Base-by-base conservation (phyloP, 139 green algal species). In the Spirogloea muscicola region DNA sequence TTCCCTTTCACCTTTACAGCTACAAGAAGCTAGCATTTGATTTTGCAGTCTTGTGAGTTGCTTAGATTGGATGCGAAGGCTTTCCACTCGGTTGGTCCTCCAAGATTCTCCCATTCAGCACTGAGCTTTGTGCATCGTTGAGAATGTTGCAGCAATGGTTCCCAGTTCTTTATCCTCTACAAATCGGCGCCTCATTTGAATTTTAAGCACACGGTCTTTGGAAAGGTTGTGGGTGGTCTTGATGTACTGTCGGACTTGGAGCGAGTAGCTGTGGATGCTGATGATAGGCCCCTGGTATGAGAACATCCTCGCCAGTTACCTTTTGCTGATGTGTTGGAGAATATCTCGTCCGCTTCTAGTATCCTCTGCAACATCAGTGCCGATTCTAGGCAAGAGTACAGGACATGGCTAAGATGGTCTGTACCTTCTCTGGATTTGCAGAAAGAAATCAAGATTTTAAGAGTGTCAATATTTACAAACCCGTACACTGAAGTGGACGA, bases 111-210 rank as follows among this genome's bases (percentile, higher is more conserved):
- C n/a, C n/a, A n/a, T n/a, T n/a, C n/a, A n/a, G n/a, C n/a, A n/a
- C n/a, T n/a, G n/a, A n/a, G n/a, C n/a, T n/a, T n/a, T n/a, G n/a
- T n/a, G n/a, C n/a, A n/a, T n/a, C n/a, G n/a, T n/a, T n/a, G n/a
- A n/a, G n/a, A n/a, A n/a, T n/a, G n/a, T n/a, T n/a, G n/a, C n/a
- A n/a, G 88, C 71, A 96, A 96, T 68, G 88, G 82, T 5, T 83
- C 70, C 33, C 89, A 93, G 80, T 93, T 94, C 72, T 94, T 91
- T 84, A 87, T 95, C 49, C 81, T 91, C 33, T 96, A 91, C 84
- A 94, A 94, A 69, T 88, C 82, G 5, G 88, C 43, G 43, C 43
- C 43, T 10, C 93, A 98, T 84, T 85, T 98, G n/a, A 88, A 98
- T 83, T 91, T 87, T 82, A 97, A 97, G 44, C 74, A 82, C 74